A percentile compares a stretch with the other conserved stretches of the same genome.
Evolutionary conservation across 768 basidiomycete genomes (phyloP).

Genomic region (Mycena indigotica): DNA sequence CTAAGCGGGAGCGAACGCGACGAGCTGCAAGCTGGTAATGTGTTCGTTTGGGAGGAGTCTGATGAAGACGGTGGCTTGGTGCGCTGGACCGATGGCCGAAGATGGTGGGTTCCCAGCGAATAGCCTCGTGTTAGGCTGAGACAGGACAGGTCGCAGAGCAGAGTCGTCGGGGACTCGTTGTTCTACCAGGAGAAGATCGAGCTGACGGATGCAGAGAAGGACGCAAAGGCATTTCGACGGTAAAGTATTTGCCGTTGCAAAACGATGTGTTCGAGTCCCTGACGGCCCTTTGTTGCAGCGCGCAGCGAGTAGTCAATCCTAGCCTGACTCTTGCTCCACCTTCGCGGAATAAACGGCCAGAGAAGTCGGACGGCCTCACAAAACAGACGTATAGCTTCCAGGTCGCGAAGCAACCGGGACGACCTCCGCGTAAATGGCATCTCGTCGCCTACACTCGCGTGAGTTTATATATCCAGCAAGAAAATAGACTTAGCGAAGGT

Average conservation of each 20-base stretch:
- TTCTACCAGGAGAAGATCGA: slow-evolving; percentile 64
- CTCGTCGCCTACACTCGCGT: slow-evolving; percentile 58
- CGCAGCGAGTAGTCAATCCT: slow-evolving; percentile 46
- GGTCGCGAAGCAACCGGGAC: slow-evolving; percentile 44
- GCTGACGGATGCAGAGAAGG: slow-evolving; percentile 56
- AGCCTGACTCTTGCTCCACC: slow-evolving; percentile 41
- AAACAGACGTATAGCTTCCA: slow-evolving; percentile 65
- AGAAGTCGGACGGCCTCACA: slow-evolving; percentile 57
- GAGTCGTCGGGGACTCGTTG: slow-evolving; percentile 60
- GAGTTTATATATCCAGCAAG: slow-evolving; percentile 16
- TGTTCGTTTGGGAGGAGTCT: slow-evolving; percentile 66
- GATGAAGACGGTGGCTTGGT: slow-evolving; percentile 51
- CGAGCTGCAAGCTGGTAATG: slow-evolving; percentile 49
- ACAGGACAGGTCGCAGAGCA: slow-evolving; percentile 59
- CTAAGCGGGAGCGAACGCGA: slow-evolving; percentile 52
- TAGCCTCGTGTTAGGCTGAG: neutral
- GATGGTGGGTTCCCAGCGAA: slow-evolving; percentile 40
- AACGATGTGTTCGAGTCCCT: neutral
- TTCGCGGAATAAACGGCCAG: slow-evolving; percentile 52
- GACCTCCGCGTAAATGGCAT: slow-evolving; percentile 55
- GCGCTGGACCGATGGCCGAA: slow-evolving; percentile 62
- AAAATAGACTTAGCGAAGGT: neutral
- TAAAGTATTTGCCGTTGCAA: neutral
- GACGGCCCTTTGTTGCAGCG: slow-evolving; percentile 29
- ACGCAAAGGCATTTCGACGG: slow-evolving; percentile 49